These are phyloP conservation scores for Eudorina sp. DNA, from an alignment of 139 green algal genomes.

Conservation along the genomic window DNA sequence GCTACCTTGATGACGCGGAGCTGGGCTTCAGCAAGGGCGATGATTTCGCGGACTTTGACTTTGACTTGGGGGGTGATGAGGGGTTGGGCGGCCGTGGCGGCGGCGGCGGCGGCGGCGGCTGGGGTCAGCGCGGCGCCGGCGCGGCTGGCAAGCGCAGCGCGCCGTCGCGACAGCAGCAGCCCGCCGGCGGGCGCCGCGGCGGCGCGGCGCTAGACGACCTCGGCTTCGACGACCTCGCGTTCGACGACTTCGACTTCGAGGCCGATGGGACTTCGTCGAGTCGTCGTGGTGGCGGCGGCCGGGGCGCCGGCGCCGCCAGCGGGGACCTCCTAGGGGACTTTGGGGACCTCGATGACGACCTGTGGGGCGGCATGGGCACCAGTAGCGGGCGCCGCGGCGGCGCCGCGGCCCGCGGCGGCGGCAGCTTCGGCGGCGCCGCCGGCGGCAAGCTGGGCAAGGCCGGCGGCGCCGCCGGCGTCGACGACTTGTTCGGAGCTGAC, in stretches of 20 bases:
- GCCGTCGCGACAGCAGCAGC: background rate
- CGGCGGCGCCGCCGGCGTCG: background rate
- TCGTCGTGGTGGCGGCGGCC: background rate
- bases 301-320: background rate
- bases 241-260: background rate
- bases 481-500: background rate
- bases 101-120: background rate
- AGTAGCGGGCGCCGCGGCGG: background rate
- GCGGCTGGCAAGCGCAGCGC: background rate
- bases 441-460: constrained; percentile 6
- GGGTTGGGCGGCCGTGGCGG: background rate
- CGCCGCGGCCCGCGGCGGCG: background rate
- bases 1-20: background rate
- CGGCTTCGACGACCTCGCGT: background rate
- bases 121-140: background rate
- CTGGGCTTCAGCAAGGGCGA: background rate
- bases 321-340: background rate
- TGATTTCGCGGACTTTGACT: background rate
- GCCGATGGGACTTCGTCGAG: background rate
- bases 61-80: constrained; percentile 6
- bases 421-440: constrained; percentile 12
- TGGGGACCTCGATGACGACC: background rate
- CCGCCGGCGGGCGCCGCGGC: background rate
- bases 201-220: background rate
- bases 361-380: background rate